Evolutionary conservation across 1,139 yeast species (phyloP).

Genomic region (Waltiozyma sp.): DNA sequence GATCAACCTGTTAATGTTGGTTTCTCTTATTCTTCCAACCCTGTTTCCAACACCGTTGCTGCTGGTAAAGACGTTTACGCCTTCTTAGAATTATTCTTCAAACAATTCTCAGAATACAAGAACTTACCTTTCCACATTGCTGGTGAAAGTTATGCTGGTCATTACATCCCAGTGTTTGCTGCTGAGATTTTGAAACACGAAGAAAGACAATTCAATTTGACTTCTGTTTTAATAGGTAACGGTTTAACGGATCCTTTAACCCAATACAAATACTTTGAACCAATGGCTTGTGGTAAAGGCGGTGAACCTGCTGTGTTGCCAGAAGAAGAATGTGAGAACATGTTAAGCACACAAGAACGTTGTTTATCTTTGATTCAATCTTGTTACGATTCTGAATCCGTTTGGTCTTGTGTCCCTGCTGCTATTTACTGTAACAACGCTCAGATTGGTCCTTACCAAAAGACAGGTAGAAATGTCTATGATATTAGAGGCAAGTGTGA

Average conservation of each 20-base stretch:
- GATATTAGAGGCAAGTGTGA: conserved; percentile 86
- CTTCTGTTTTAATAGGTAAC: conserved; percentile 88
- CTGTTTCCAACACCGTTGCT: conserved; percentile 66
- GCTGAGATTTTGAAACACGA: conserved; percentile 71
- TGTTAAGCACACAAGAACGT: conserved; percentile 67
- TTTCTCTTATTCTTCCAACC: conserved; percentile 59
- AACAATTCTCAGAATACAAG: conserved; percentile 79
- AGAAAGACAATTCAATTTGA: conserved; percentile 72
- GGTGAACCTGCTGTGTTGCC: conserved; percentile 72
- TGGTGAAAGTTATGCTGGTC: conserved; percentile 98
- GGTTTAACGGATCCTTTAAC: conserved; percentile 90
- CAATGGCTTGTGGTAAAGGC: conserved; percentile 96
- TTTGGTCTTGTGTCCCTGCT: conserved; percentile 92
- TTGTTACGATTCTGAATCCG: conserved; percentile 70
- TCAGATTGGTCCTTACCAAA: conserved; percentile 77
- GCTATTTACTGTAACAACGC: conserved; percentile 83
- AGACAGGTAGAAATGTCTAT: conserved; percentile 86
- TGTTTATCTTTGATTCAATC: conserved; percentile 70
- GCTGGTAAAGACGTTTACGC: conserved; percentile 94
- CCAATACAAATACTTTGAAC: conserved; percentile 82
- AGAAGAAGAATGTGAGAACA: conserved; percentile 69
- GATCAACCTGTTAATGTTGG: conserved; percentile 96
- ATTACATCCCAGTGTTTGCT: conserved; percentile 91
- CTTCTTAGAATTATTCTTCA: conserved; percentile 79
- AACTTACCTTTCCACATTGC: conserved; percentile 81